Evolutionary conservation across 768 basidiomycete genomes (phyloP).

Genomic region (Suillus weaverae): DNA sequence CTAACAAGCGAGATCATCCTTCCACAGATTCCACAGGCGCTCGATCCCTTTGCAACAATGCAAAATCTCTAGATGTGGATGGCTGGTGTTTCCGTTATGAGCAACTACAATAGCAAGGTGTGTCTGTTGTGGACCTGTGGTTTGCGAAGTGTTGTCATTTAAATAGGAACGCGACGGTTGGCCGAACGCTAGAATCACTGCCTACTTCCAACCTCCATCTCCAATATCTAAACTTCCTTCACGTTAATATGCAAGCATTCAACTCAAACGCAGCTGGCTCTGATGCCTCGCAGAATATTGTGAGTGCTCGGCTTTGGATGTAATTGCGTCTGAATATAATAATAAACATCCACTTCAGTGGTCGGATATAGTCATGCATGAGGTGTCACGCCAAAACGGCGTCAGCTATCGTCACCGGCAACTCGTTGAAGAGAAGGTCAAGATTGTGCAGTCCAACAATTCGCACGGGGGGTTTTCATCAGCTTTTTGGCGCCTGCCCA

Average conservation of each 20-base stretch:
- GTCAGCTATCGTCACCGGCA: too few relatives aligned
- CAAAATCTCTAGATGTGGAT: not conserved
- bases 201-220: not conserved
- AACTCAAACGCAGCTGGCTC: not conserved
- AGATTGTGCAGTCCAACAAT: too few relatives aligned
- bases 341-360: too few relatives aligned
- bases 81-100: not conserved
- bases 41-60: not conserved
- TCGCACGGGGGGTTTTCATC: too few relatives aligned
- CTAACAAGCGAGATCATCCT: not conserved
- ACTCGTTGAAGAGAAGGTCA: too few relatives aligned
- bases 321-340: too few relatives aligned
- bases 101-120: not conserved
- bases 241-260: not conserved
- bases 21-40: not conserved
- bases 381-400: too few relatives aligned
- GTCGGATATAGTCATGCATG: too few relatives aligned
- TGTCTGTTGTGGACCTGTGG: not conserved
- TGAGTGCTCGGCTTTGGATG: too few relatives aligned
- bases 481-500: too few relatives aligned
- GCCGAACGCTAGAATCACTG: not conserved
- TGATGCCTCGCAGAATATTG: too few relatives aligned
- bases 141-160: not conserved
- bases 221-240: not conserved
- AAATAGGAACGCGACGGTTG: not conserved